phyloP scores from a whole-genome alignment of 73 alveolate species.

The Paramecium bursaria region DNA sequence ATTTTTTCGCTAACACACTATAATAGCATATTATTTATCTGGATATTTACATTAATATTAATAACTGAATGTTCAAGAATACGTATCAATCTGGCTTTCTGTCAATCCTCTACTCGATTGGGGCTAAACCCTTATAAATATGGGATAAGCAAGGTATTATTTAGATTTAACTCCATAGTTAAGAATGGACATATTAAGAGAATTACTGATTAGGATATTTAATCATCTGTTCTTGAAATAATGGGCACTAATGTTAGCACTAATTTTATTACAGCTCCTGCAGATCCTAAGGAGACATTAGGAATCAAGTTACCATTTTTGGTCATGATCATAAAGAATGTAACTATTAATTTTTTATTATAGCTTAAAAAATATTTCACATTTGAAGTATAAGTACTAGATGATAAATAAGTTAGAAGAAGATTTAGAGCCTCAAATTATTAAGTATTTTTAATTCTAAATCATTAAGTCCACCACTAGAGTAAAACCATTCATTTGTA shows the following conservation, averaged over 20 bases:
- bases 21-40: too few relatives aligned
- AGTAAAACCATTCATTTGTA: constrained; percentile 98
- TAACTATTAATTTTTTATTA: background rate
- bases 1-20: too few relatives aligned
- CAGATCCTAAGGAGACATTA: constrained; percentile 94
- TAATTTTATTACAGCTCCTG: constrained; percentile 95
- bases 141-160: constrained; percentile 89
- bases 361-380: constrained; percentile 96
- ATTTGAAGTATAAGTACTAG: constrained; percentile 97
- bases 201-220: constrained; percentile 97
- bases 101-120: constrained; percentile 94
- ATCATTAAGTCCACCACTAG: constrained; percentile 93
- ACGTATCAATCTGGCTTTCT: constrained; percentile 96
- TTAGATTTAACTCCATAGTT: constrained; percentile 59
- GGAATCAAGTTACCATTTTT: constrained; percentile 98
- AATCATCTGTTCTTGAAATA: constrained; percentile 94
- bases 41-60: background rate
- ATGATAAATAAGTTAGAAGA: constrained; percentile 97
- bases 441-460: constrained; percentile 85
- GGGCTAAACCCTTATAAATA: constrained; percentile 95
- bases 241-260: constrained; percentile 98
- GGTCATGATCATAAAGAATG: constrained; percentile 96
- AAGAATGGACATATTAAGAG: constrained; percentile 98
- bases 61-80: constrained; percentile 89
- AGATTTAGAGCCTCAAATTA: constrained; percentile 98